phyloP scores from a whole-genome alignment of 2,329 filamentous ascomycete genomes.

The Elsinoe ampelina region DNA sequence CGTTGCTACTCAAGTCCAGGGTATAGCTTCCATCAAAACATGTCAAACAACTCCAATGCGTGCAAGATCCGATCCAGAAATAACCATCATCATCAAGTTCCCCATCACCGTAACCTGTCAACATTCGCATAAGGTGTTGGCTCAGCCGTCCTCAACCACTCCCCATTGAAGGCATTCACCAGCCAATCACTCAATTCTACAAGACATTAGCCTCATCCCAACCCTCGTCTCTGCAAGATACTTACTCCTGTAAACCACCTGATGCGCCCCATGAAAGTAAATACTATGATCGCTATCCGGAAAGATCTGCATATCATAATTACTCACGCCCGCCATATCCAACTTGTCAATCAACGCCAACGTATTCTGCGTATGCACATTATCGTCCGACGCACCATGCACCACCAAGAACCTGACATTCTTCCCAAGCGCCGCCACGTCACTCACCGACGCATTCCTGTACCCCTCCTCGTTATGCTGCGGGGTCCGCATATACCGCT shows the following conservation, averaged over 20 bases:
- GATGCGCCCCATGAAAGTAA: constrained; percentile 85
- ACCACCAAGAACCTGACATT: constrained; percentile 88
- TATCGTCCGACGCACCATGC: constrained; percentile 95
- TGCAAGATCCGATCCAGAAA: background rate
- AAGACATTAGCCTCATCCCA: constrained; percentile 15
- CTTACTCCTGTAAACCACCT: constrained; percentile 88
- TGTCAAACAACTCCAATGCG: background rate
- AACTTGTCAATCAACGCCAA: constrained; percentile 78
- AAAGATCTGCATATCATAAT: constrained; percentile 95
- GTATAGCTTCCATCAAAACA: background rate
- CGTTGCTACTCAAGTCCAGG: background rate
- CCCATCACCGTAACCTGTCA: constrained; percentile 10
- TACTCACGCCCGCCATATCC: constrained; percentile 71
- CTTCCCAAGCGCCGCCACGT: constrained; percentile 61
- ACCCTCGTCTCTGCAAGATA: constrained; percentile 20
- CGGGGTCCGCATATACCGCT: constrained; percentile 94
- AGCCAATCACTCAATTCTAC: constrained; percentile 79
- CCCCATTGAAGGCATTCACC: constrained; percentile 93
- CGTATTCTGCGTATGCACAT: constrained; percentile 94
- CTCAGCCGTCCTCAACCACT: constrained; percentile 61
- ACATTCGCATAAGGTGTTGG: constrained; percentile 37
- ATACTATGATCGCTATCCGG: constrained; percentile 95
- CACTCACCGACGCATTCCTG: constrained; percentile 60
- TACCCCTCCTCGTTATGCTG: constrained; percentile 74
- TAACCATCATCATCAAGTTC: background rate